These are phyloP conservation scores for Otatea glauca DNA, from an alignment of 176 grass and related monocot genomes.

Conservation along the genomic window DNA sequence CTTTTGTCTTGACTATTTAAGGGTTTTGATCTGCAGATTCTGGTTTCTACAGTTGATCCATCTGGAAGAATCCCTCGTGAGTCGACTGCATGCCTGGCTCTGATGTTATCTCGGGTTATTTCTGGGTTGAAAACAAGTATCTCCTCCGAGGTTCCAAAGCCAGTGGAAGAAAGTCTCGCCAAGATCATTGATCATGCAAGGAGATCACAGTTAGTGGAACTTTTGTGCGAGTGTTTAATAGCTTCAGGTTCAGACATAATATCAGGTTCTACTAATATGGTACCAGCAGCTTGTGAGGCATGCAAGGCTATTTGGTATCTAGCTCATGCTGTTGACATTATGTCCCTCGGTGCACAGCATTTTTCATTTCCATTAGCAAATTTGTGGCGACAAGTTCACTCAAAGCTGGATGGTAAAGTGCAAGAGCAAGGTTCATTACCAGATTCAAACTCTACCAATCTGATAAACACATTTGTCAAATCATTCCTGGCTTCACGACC, in stretches of 20 bases:
- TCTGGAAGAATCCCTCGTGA: constrained; percentile 86
- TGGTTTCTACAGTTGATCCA: constrained; percentile 70
- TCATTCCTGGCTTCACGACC: constrained; percentile 66
- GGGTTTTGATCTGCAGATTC: constrained; percentile 59
- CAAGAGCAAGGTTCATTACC: constrained; percentile 51
- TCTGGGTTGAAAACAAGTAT: constrained; percentile 65
- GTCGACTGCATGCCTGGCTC: constrained; percentile 78
- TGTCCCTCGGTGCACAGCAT: constrained; percentile 61
- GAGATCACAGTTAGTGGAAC: constrained; percentile 61
- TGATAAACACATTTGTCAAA: constrained; percentile 74
- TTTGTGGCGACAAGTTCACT: constrained; percentile 57
- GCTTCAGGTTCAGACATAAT: constrained; percentile 68
- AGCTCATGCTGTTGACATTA: constrained; percentile 78
- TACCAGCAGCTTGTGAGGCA: constrained; percentile 95
- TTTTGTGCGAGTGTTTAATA: constrained; percentile 69
- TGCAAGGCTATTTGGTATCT: constrained; percentile 97
- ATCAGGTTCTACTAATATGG: constrained; percentile 83
- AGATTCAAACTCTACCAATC: constrained; percentile 56
- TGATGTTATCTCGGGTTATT: constrained; percentile 74
- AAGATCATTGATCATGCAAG: constrained; percentile 76
- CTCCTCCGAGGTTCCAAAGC: constrained; percentile 62
- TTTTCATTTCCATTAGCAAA: constrained; percentile 81
- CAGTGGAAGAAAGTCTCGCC: constrained; percentile 56
- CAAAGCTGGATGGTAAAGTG: constrained; percentile 37
- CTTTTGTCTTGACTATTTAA: constrained; percentile 27